These are phyloP conservation scores for Pouteria glomerata DNA, from an alignment of 148 eudicot species.

Conservation along the genomic window DNA sequence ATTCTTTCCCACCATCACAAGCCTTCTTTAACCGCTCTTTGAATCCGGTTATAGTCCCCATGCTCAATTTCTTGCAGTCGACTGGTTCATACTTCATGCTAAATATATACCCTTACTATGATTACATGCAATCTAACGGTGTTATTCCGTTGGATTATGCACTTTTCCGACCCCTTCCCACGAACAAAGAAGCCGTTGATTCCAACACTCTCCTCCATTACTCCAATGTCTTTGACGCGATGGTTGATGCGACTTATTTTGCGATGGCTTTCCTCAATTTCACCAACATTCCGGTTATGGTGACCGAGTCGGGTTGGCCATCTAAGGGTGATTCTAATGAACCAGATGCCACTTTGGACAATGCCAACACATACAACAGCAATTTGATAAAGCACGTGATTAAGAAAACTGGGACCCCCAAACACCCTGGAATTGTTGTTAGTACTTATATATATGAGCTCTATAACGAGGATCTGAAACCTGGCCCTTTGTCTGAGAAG, in stretches of 20 bases:
- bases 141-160: constrained; percentile 87
- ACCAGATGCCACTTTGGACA: constrained; percentile 67
- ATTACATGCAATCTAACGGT: constrained; percentile 75
- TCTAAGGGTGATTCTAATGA: constrained; percentile 73
- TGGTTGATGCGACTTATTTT: constrained; percentile 82
- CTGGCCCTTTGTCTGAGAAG: constrained; percentile 68
- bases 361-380: constrained; percentile 84
- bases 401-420: constrained; percentile 78
- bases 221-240: constrained; percentile 81
- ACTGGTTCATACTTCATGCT: constrained; percentile 67
- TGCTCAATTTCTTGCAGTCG: constrained; percentile 67
- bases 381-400: constrained; percentile 65
- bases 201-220: constrained; percentile 77
- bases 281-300: constrained; percentile 73
- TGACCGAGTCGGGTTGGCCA: constrained; percentile 92
- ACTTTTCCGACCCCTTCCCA: constrained; percentile 60
- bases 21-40: constrained; percentile 75
- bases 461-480: constrained; percentile 67
- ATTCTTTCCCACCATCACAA: constrained; percentile 86
- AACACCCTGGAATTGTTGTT: constrained; percentile 62
- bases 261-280: constrained; percentile 76
- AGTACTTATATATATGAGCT: constrained; percentile 85
- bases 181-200: constrained; percentile 82
- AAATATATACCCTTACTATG: constrained; percentile 75
- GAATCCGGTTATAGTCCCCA: constrained; percentile 52